These are phyloP conservation scores for Phytophthora tentaculata DNA, from an alignment of 352 stramenopile species.

Conservation along the genomic window DNA sequence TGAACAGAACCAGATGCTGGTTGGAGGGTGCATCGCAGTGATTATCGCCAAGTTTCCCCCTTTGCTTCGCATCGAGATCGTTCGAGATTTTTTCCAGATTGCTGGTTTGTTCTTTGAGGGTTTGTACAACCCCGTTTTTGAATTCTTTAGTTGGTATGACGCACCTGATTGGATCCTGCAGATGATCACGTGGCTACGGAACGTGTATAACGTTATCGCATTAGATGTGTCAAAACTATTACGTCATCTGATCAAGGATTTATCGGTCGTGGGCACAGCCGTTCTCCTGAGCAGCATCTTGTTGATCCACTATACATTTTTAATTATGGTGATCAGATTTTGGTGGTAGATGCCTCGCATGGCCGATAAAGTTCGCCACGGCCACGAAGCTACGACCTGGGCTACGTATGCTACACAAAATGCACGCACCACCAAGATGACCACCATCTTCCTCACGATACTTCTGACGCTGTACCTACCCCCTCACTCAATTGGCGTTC, in stretches of 20 bases:
- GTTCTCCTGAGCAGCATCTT: background rate
- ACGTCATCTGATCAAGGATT: background rate
- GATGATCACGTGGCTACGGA: background rate
- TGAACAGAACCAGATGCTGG: background rate
- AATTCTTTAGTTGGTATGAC: background rate
- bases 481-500: background rate
- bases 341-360: background rate
- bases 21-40: background rate
- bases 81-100: constrained; percentile 1
- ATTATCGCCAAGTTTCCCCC: constrained; percentile 9
- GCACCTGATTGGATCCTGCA: background rate
- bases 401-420: background rate
- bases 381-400: background rate
- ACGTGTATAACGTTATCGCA: background rate
- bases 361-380: too few relatives aligned
- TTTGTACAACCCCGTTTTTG: background rate
- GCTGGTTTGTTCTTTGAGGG: background rate
- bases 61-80: background rate
- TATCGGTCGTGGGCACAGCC: too few relatives aligned
- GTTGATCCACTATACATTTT: background rate
- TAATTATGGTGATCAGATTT: background rate
- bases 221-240: background rate
- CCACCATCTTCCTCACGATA: background rate
- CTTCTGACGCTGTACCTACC: background rate
- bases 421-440: background rate